phyloP scores from a whole-genome alignment of 2,329 filamentous ascomycete genomes.

The Ophidiomyces ophidiicola region DNA sequence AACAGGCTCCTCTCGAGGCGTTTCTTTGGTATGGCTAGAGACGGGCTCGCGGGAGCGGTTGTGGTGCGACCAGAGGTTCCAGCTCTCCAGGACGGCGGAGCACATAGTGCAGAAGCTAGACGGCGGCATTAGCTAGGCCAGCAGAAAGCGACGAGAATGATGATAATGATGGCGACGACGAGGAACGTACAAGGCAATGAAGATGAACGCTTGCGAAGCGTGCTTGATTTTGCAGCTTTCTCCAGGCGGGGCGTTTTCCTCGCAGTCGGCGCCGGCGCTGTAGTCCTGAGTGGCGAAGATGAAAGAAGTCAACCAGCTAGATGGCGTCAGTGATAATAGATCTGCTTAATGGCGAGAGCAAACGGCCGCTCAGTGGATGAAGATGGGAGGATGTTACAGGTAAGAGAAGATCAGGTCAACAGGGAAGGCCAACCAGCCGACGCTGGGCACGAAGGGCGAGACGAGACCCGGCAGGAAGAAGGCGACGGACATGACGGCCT shows the following conservation, averaged over 20 bases:
- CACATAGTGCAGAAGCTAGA: conserved; percentile 33
- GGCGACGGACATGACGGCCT: conserved; percentile 28
- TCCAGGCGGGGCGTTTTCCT: conserved; percentile 23
- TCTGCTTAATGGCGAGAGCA: background rate
- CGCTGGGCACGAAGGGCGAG: conserved; percentile 29
- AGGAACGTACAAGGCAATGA: conserved; percentile 34
- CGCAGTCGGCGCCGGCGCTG: conserved; percentile 23
- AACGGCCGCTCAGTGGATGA: background rate
- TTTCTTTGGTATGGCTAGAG: conserved; percentile 10
- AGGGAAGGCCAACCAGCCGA: conserved; percentile 27
- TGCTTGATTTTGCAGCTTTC: conserved; percentile 29
- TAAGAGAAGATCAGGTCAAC: conserved; percentile 38
- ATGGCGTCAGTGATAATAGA: background rate
- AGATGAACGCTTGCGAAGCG: conserved; percentile 35
- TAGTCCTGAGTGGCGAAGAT: conserved; percentile 39
- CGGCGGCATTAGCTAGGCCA: background rate
- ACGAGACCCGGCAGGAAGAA: conserved; percentile 35
- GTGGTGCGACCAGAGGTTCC: conserved; percentile 26
- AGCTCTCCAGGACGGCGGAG: conserved; percentile 29
- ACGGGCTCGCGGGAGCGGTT: conserved; percentile 11
- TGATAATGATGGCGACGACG: background rate
- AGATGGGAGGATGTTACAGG: conserved; percentile 25
- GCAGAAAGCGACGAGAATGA: background rate
- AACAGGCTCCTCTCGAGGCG: conserved; percentile 11
- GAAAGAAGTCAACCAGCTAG: conserved; percentile 38